Evolutionary conservation across 441 rosid genomes (phyloP), one percentile per base, ranked within the genome.

Genomic region (Croton setiger): DNA sequence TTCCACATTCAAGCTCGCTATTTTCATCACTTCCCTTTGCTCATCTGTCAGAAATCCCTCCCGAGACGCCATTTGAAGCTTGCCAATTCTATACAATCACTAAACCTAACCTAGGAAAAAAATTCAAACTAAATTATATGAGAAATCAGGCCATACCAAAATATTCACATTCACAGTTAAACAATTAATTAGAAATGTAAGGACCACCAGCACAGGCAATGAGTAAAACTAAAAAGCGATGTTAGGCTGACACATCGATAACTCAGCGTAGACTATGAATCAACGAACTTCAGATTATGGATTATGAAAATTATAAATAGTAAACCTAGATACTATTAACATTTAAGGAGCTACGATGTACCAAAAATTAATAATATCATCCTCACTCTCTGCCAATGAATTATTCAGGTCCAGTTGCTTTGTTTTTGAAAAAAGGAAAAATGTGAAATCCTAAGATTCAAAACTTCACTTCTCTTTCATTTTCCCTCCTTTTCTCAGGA

Each of bases 11-110:
- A 80, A 76, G 52, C 84, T 82, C 0, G 98, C 98, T 68, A 82
- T 58, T 85, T 94, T 88, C 84, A 94, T n/a, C 82, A 67, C 72
- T 73, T 92, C 93, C 81, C 99, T 85, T 81, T 94, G 99, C 74
- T 83, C 87, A 31, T 86, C 86, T 12, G 99, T 94, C 69, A 94
- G 75, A 76, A 94, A 90, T 51, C 91, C 97, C 75, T 86, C 94
- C 39, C 78, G 75, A 0, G 95, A 86, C 31, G 96, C 91, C 92
- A 90, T 94, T 78, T 70, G 36, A 45, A 64, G 56, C 52, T 60
- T 4, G 33, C 68, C 59, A 71, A 70, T 59, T 48, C 63, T 63
- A 63, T 49, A 69, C 45, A 43, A n/a, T 36, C 63, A 64, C 45
- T 61, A 63, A 65, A 47, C 10, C 43, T 45, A 63, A 74, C 52